A percentile compares a stretch with the other conserved stretches of the same genome.
Conservation (phyloP, 2,329 filamentous ascomycete species). For the Claviceps sorghi region DNA sequence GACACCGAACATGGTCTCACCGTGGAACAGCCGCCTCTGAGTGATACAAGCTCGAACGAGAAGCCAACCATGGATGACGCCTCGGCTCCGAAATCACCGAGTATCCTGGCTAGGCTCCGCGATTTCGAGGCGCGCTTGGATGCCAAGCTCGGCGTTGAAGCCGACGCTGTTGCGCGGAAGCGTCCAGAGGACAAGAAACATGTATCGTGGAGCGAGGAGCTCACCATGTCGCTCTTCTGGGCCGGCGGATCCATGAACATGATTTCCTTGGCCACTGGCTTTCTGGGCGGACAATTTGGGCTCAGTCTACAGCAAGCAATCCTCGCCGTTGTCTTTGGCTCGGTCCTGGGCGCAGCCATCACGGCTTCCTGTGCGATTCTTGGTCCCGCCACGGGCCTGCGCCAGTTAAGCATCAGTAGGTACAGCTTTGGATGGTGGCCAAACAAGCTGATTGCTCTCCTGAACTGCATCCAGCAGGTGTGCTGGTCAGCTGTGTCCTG, state of each 20-base stretch:
- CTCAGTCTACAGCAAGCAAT: constrained; percentile 29
- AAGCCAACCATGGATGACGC: too few relatives aligned
- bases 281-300: constrained; percentile 34
- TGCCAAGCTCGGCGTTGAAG: constrained; percentile 32
- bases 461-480: constrained; percentile 24
- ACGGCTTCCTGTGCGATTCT: constrained; percentile 35
- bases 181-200: constrained; percentile 24
- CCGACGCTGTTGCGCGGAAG: constrained; percentile 30
- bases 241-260: constrained; percentile 36
- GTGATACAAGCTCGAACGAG: neutral
- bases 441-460: constrained; percentile 31
- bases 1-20: constrained; percentile 1
- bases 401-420: constrained; percentile 34
- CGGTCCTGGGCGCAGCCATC: constrained; percentile 20
- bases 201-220: constrained; percentile 23
- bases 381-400: constrained; percentile 33
- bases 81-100: constrained; percentile 3
- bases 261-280: constrained; percentile 35
- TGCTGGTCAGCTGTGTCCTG: constrained; percentile 37
- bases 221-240: constrained; percentile 38
- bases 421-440: constrained; percentile 38
- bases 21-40: neutral
- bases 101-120: constrained; percentile 23
- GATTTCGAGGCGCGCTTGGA: constrained; percentile 29
- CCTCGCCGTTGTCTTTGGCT: constrained; percentile 29